phyloP scores from a whole-genome alignment of 345 rosid species.

The Acer campestre region DNA sequence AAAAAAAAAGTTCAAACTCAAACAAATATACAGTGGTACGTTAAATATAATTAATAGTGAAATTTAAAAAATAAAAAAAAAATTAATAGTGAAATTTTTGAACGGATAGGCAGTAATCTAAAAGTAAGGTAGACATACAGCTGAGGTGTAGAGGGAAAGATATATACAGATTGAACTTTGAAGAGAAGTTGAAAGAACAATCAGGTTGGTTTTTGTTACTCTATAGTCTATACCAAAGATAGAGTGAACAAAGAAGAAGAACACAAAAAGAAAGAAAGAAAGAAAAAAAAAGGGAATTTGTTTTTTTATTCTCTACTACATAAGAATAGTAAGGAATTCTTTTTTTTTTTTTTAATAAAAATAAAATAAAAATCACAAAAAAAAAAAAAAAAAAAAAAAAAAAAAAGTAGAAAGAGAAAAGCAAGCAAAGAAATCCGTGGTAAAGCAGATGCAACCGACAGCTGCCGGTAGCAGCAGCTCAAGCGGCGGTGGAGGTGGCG shows the following conservation, averaged over 20 bases:
- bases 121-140: background rate
- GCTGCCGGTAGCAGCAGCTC: slow-evolving; percentile 49
- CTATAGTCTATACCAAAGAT: background rate
- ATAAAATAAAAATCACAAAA: background rate
- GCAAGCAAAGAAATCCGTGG: slow-evolving; percentile 11
- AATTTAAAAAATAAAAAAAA: too few relatives aligned
- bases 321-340: background rate
- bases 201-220: background rate
- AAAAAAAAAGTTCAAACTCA: too few relatives aligned
- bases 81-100: too few relatives aligned
- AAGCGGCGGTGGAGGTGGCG: slow-evolving; percentile 38
- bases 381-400: background rate
- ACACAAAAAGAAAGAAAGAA: background rate
- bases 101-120: background rate
- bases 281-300: background rate
- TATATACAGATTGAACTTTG: background rate
- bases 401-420: background rate
- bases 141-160: background rate
- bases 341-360: background rate
- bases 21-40: too few relatives aligned
- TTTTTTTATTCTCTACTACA: background rate
- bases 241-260: background rate
- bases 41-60: too few relatives aligned
- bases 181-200: background rate
- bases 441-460: slow-evolving; percentile 59